Conservation (phyloP, 2,329 filamentous ascomycete genomes). For the Penicillium sp. region DNA sequence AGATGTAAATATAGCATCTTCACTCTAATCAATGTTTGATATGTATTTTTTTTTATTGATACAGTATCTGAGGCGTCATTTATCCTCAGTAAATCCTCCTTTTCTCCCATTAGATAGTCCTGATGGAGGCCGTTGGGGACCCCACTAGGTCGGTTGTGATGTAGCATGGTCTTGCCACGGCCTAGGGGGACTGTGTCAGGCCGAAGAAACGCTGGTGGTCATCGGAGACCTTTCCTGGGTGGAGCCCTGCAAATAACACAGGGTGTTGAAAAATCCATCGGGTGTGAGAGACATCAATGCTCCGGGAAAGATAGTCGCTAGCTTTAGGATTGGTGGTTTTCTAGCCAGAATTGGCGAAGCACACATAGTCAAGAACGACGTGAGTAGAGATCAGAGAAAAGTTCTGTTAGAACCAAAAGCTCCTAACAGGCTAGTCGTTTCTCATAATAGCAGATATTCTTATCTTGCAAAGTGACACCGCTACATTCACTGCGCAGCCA, state of each 20-base stretch:
- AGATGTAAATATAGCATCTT: conserved; percentile 28
- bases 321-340: background rate
- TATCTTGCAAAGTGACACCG: background rate
- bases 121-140: background rate
- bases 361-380: background rate
- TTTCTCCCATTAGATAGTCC: background rate
- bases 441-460: background rate
- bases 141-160: background rate
- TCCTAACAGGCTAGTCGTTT: background rate
- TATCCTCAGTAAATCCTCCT: background rate
- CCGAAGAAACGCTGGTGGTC: too few species aligned
- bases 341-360: background rate
- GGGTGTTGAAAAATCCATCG: background rate
- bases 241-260: background rate
- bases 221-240: too few species aligned
- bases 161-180: background rate
- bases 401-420: background rate
- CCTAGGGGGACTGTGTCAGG: background rate
- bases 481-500: conserved; percentile 54
- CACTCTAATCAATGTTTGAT: conserved; percentile 19
- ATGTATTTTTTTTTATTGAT: background rate
- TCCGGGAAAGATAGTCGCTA: background rate
- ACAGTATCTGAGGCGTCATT: background rate
- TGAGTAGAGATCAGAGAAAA: background rate
- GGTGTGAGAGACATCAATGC: background rate